These are phyloP conservation scores for Pezizomycotina sp. DNA, from an alignment of 2,329 filamentous ascomycete genomes.

Conservation along the genomic window DNA sequence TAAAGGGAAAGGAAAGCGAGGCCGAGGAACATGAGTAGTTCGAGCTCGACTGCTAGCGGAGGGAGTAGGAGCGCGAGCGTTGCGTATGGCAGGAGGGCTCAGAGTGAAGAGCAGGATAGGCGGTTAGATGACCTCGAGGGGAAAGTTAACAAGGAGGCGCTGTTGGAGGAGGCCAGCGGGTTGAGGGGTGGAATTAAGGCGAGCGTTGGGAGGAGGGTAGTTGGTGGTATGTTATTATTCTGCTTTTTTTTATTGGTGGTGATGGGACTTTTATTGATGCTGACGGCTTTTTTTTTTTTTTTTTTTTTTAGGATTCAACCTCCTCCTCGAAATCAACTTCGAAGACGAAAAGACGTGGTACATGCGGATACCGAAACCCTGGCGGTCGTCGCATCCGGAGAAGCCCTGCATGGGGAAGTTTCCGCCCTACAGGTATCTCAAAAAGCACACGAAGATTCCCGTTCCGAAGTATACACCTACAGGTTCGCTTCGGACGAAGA, in stretches of 20 bases:
- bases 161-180: conserved; percentile 8
- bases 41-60: no score
- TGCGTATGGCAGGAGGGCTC: no score
- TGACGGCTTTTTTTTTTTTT: no score
- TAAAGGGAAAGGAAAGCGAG: no score
- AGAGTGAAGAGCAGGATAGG: no score
- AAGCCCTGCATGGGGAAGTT: conserved; percentile 11
- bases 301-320: conserved; percentile 10
- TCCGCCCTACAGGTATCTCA: conserved; percentile 17
- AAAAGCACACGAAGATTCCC: conserved; percentile 11
- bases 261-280: not conserved
- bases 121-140: conserved; percentile 16
- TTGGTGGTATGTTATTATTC: conserved; percentile 5
- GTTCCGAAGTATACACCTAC: conserved; percentile 13
- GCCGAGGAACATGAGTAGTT: no score
- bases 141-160: conserved; percentile 11
- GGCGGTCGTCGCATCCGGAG: conserved; percentile 15
- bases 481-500: conserved; percentile 10
- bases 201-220: conserved; percentile 5
- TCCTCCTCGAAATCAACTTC: conserved; percentile 11
- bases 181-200: conserved; percentile 9
- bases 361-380: conserved; percentile 15
- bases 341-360: conserved; percentile 17
- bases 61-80: no score
- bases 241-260: not conserved